Evolutionary conservation across 352 stramenopile genomes (phyloP).

Genomic region (Phytophthora idaei): DNA sequence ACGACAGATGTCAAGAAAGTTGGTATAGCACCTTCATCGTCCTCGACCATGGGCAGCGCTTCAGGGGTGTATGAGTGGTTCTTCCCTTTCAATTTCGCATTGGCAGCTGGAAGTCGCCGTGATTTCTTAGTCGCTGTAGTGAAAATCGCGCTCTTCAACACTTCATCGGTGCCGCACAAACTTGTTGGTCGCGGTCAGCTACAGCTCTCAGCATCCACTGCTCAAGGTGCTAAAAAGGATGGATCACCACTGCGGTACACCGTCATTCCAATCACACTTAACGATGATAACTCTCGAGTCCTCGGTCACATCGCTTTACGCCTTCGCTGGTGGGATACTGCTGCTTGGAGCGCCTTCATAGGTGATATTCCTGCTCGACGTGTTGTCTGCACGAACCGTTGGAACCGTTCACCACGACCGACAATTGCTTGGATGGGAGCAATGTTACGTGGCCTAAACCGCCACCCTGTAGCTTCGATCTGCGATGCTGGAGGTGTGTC

Average conservation of each 20-base stretch:
- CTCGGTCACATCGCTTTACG: slow-evolving; percentile 36
- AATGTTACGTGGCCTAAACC: slow-evolving; percentile 69
- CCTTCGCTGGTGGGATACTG: slow-evolving; percentile 57
- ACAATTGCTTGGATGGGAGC: slow-evolving; percentile 67
- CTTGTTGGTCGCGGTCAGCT: slow-evolving; percentile 32
- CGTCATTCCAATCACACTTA: slow-evolving; percentile 29
- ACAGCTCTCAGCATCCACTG: slow-evolving; percentile 13
- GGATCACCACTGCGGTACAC: slow-evolving; percentile 29
- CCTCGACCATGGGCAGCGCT: slow-evolving; percentile 10
- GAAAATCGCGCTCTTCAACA: slow-evolving; percentile 37
- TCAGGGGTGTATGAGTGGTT: slow-evolving; percentile 36
- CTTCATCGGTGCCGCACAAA: slow-evolving; percentile 10
- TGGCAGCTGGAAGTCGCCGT: slow-evolving; percentile 3
- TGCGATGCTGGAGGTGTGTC: slow-evolving; percentile 76
- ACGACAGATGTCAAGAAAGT: background rate
- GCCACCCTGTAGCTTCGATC: slow-evolving; percentile 73
- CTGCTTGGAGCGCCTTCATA: slow-evolving; percentile 50
- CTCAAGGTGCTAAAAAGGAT: slow-evolving; percentile 24
- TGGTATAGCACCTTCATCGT: slow-evolving; percentile 33
- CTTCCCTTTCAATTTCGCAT: slow-evolving; percentile 38
- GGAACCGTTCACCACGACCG: slow-evolving; percentile 34
- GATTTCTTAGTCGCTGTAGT: slow-evolving; percentile 12
- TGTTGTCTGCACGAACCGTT: slow-evolving; percentile 75
- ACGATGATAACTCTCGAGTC: slow-evolving; percentile 2
- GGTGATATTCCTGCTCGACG: slow-evolving; percentile 38